Percentiles rank a stretch among this genome's conserved stretches.
Evolutionary conservation across 2,329 filamentous ascomycete genomes (phyloP).

Genomic region (Monilinia aucupariae): DNA sequence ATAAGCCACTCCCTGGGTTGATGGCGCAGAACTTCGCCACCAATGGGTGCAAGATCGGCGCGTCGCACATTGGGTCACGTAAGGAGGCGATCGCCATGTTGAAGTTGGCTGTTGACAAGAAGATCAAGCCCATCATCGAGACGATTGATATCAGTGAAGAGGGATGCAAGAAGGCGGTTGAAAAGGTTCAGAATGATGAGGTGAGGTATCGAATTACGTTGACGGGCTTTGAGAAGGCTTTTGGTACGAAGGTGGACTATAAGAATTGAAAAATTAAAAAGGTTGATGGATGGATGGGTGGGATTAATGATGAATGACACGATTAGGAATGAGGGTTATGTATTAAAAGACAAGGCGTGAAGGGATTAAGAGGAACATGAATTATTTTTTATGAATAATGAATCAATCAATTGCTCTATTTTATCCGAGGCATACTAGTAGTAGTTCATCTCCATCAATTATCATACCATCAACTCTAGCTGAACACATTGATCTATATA

Average conservation of each 20-base stretch:
- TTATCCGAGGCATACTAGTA: no score
- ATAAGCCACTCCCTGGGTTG: conserved; percentile 50
- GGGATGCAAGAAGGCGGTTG: conserved; percentile 63
- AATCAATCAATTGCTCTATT: no score
- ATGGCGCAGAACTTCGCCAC: conserved; percentile 51
- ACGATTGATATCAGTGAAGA: conserved; percentile 16
- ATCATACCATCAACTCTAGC: no score
- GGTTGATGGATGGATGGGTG: background rate
- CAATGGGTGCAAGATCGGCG: conserved; percentile 48
- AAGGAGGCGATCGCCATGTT: conserved; percentile 57
- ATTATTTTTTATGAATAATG: background rate
- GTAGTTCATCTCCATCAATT: no score
- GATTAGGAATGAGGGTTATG: background rate
- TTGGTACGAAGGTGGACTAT: conserved; percentile 37
- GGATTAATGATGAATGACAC: background rate
- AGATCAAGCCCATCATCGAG: conserved; percentile 53
- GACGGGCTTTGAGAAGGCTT: conserved; percentile 61
- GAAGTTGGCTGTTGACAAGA: conserved; percentile 52
- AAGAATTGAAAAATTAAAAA: background rate
- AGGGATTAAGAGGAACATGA: background rate
- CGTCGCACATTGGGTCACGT: conserved; percentile 38
- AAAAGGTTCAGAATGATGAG: conserved; percentile 64
- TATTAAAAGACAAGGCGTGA: background rate
- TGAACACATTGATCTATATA: no score
- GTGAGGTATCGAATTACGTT: conserved; percentile 69